A percentile compares a stretch with the other conserved stretches of the same genome.
Conservation (phyloP, 2,329 filamentous ascomycete species). For the Scedosporium minutisporum region DNA sequence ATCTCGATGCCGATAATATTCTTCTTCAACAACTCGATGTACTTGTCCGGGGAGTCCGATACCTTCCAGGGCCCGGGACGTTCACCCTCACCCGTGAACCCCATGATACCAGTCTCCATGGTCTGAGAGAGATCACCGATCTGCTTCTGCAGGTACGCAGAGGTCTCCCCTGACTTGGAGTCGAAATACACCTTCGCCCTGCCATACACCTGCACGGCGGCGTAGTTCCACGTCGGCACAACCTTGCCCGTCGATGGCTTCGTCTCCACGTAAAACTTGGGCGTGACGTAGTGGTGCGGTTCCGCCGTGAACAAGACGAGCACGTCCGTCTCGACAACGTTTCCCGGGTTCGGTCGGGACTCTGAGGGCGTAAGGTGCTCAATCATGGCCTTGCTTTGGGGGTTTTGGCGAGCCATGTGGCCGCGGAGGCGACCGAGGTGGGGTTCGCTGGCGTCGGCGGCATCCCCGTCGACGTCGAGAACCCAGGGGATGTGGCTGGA, state of each 20-base stretch:
- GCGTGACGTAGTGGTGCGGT: conserved; percentile 55
- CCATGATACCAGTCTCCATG: conserved; percentile 46
- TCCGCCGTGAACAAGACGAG: conserved; percentile 50
- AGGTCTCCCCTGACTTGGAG: conserved; percentile 31
- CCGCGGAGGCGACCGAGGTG: conserved; percentile 42
- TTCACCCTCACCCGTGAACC: conserved; percentile 31
- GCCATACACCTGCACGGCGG: conserved; percentile 55
- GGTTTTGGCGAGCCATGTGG: conserved; percentile 54
- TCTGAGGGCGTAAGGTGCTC: conserved; percentile 23
- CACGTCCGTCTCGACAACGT: conserved; percentile 41
- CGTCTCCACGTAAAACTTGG: conserved; percentile 58
- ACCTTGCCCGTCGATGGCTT: conserved; percentile 57
- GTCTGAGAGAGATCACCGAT: conserved; percentile 41
- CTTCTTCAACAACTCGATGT: conserved; percentile 47
- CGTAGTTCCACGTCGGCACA: conserved; percentile 63
- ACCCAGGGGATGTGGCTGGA: conserved; percentile 54
- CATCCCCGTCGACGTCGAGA: conserved; percentile 30
- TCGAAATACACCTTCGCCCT: conserved; percentile 44
- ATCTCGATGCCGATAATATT: conserved; percentile 53
- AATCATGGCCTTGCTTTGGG: conserved; percentile 52
- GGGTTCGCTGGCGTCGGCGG: conserved; percentile 26
- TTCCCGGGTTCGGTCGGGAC: conserved; percentile 10
- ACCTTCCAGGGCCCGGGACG: conserved; percentile 42
- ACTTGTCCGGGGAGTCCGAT: conserved; percentile 43
- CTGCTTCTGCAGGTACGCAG: conserved; percentile 38